These are phyloP conservation scores for Skeletonema costatum DNA, from an alignment of 108 stramenopile species.

Conservation along the genomic window DNA sequence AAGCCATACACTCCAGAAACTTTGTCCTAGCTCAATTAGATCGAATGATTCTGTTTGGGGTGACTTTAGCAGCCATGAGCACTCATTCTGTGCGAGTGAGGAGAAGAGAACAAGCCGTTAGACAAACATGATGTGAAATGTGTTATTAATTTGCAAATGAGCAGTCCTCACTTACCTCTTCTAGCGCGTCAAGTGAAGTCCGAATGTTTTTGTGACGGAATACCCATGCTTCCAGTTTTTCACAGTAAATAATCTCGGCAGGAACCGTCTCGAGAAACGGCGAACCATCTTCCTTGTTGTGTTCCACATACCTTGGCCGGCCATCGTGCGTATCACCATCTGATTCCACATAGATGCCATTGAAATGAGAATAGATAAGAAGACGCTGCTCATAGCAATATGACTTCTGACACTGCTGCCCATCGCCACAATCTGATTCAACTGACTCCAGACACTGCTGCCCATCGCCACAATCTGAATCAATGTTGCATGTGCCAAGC, in stretches of 20 bases:
- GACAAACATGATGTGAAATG: background rate
- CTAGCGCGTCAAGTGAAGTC: background rate
- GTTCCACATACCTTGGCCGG: constrained; percentile 30
- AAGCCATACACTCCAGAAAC: constrained; percentile 7
- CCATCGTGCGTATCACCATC: background rate
- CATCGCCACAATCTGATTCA: too few species aligned
- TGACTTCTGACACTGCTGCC: too few species aligned
- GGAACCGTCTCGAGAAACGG: background rate
- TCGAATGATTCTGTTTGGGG: constrained; percentile 6
- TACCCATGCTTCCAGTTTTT: constrained; percentile 20
- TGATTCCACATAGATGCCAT: constrained; percentile 21
- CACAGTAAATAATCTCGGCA: constrained; percentile 26
- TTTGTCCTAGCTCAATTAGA: background rate
- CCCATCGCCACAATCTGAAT: background rate
- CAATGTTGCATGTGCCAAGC: background rate
- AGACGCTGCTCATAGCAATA: background rate
- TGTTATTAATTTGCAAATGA: background rate
- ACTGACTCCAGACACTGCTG: too few species aligned
- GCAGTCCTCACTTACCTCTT: constrained; percentile 1
- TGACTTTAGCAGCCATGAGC: constrained; percentile 23
- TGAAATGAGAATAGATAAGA: constrained; percentile 25
- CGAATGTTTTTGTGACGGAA: constrained; percentile 4
- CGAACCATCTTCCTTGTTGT: constrained; percentile 11
- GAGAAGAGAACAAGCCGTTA: background rate
- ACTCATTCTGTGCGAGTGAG: constrained; percentile 21